Percentiles rank a stretch among this genome's conserved stretches.
Evolutionary conservation across 2,329 filamentous ascomycete genomes (phyloP).

Genomic region (Nemania diffusa): DNA sequence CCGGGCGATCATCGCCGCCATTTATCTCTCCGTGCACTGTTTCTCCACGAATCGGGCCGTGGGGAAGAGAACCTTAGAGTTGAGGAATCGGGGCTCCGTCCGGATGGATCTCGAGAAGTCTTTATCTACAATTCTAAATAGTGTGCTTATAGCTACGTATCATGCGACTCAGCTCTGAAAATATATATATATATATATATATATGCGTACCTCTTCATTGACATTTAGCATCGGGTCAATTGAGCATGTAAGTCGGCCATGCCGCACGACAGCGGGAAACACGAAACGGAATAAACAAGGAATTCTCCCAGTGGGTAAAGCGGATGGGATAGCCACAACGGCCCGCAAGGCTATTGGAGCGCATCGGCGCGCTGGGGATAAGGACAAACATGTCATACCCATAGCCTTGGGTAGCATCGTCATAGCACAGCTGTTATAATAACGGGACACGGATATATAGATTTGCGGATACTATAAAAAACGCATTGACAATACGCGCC

Average conservation of each 20-base stretch:
- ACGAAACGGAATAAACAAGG: not conserved
- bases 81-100: not conserved
- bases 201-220: too few relatives aligned
- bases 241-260: not conserved
- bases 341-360: constrained; percentile 29
- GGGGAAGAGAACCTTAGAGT: not conserved
- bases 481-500: not conserved
- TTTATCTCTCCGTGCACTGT: not conserved
- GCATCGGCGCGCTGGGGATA: constrained; percentile 16
- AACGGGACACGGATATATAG: not conserved
- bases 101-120: not conserved
- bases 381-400: constrained; percentile 14
- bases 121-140: not conserved
- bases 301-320: constrained; percentile 24
- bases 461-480: not conserved
- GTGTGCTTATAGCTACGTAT: not conserved
- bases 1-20: not conserved
- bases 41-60: constrained; percentile 37
- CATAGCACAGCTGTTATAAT: constrained; percentile 6
- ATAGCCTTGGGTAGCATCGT: constrained; percentile 16
- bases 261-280: not conserved
- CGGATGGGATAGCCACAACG: not conserved
- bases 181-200: not conserved
- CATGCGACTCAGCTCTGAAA: not conserved
- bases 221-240: too few relatives aligned